These are phyloP conservation scores for Pachysandra terminalis DNA, from an alignment of 164 flowering plant species.

Conservation along the genomic window DNA sequence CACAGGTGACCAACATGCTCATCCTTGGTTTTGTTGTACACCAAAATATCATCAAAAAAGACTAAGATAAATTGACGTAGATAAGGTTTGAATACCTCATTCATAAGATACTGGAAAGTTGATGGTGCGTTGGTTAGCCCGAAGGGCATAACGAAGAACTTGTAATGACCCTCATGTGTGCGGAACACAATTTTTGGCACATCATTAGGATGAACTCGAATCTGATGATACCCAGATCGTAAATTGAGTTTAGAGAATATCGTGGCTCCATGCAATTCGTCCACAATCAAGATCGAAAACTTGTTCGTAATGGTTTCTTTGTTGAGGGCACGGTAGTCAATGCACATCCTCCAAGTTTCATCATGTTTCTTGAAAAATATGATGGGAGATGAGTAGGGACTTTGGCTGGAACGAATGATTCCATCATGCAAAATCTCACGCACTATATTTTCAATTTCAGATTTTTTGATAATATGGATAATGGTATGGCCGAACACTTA, in stretches of 20 bases:
- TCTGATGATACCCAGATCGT: slow-evolving; percentile 15
- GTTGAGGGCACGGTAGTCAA: slow-evolving; percentile 7
- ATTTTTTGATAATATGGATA: no score
- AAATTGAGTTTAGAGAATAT: slow-evolving; percentile 19
- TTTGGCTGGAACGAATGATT: no score
- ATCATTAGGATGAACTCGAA: not conserved
- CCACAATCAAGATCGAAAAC: no score
- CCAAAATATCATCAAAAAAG: slow-evolving; percentile 21
- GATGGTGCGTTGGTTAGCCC: slow-evolving; percentile 4
- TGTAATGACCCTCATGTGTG: not conserved
- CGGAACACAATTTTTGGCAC: slow-evolving; percentile 14
- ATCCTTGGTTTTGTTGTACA: not conserved
- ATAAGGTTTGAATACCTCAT: not conserved
- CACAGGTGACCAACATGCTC: not conserved
- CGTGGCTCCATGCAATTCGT: no score
- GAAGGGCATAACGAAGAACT: not conserved
- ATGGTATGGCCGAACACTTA: no score
- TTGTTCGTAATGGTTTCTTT: no score
- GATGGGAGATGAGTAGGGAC: no score
- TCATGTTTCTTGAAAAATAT: no score
- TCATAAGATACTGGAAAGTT: slow-evolving; percentile 12
- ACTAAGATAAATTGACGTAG: slow-evolving; percentile 4
- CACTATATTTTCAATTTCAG: no score
- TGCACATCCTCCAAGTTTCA: no score
- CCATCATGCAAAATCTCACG: no score